These are phyloP conservation scores for Phascolomyces articulosus DNA, from an alignment of 371 early-diverging fungal species.

Conservation along the genomic window DNA sequence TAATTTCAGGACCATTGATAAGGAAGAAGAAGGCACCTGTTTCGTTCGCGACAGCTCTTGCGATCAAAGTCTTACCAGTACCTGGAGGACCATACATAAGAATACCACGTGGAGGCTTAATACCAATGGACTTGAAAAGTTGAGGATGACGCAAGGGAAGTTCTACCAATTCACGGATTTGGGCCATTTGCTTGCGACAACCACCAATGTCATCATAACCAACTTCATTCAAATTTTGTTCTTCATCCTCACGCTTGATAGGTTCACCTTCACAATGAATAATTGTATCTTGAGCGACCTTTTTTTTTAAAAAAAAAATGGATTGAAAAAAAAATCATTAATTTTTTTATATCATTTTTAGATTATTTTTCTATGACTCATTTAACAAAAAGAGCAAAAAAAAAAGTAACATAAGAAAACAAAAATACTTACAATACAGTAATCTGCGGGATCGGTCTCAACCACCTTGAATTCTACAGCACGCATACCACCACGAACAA, in stretches of 20 bases:
- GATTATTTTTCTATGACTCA: too few species aligned
- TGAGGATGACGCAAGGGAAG: conserved; percentile 99
- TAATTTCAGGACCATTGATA: conserved; percentile 99
- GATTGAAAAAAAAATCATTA: too few species aligned
- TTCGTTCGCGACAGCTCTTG: conserved; percentile 78
- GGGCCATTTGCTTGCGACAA: conserved; percentile 98
- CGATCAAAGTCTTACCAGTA: conserved; percentile 90
- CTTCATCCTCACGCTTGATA: conserved; percentile 98
- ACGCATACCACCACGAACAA: conserved; percentile 97
- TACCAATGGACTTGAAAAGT: conserved; percentile 97
- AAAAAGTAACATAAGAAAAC: background rate
- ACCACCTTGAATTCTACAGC: conserved; percentile 99
- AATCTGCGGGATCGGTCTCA: conserved; percentile 93
- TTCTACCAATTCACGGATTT: conserved; percentile 99
- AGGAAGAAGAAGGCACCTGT: conserved; percentile 91
- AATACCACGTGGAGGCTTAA: conserved; percentile 98
- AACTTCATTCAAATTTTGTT: conserved; percentile 90
- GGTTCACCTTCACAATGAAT: conserved; percentile 98
- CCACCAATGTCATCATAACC: conserved; percentile 99
- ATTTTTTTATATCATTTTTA: too few species aligned
- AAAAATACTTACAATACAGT: conserved; percentile 92
- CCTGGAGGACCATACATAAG: conserved; percentile 99
- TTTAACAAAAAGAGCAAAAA: background rate
- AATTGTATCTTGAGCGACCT: conserved; percentile 97
- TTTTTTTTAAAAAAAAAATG: conserved; percentile 23